Evolutionary conservation across 352 stramenopile species (phyloP).

Genomic region (Globisporangium lucens): DNA sequence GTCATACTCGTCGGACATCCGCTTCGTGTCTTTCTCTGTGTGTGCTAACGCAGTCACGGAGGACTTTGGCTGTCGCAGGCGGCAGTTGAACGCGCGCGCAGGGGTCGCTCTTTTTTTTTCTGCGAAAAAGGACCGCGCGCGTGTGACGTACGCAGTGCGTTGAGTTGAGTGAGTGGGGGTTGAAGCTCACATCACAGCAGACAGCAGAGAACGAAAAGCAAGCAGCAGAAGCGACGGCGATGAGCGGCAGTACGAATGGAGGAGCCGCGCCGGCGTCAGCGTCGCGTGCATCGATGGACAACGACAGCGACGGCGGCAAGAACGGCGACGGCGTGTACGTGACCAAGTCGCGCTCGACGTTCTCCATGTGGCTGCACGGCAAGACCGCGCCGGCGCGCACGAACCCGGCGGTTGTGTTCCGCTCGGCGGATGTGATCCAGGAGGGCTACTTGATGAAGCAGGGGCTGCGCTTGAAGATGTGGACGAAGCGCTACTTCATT

Average conservation of each 20-base stretch:
- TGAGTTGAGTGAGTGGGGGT: neutral
- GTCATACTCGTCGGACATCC: too few species aligned
- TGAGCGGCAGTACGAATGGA: conserved; percentile 8
- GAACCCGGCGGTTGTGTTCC: conserved; percentile 63
- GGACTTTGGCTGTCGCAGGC: neutral
- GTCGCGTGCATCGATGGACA: conserved; percentile 10
- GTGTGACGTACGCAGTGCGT: neutral
- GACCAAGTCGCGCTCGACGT: conserved; percentile 80
- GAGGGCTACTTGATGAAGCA: conserved; percentile 86
- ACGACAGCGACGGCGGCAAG: conserved; percentile 16
- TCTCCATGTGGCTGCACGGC: conserved; percentile 84
- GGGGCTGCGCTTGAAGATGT: conserved; percentile 74
- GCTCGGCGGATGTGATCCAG: conserved; percentile 81
- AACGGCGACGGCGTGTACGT: conserved; percentile 76
- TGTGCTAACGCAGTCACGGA: neutral
- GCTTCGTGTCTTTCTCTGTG: neutral
- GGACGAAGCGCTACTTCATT: conserved; percentile 85
- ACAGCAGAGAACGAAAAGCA: neutral
- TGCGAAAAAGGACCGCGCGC: neutral
- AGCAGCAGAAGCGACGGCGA: neutral
- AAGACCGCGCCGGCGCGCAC: conserved; percentile 54
- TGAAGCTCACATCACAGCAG: neutral
- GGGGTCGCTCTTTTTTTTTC: neutral
- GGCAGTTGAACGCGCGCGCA: neutral
- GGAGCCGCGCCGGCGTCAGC: neutral